These are phyloP conservation scores for Basipetospora sp. DNA, from an alignment of 2,329 filamentous ascomycete genomes.

Conservation along the genomic window DNA sequence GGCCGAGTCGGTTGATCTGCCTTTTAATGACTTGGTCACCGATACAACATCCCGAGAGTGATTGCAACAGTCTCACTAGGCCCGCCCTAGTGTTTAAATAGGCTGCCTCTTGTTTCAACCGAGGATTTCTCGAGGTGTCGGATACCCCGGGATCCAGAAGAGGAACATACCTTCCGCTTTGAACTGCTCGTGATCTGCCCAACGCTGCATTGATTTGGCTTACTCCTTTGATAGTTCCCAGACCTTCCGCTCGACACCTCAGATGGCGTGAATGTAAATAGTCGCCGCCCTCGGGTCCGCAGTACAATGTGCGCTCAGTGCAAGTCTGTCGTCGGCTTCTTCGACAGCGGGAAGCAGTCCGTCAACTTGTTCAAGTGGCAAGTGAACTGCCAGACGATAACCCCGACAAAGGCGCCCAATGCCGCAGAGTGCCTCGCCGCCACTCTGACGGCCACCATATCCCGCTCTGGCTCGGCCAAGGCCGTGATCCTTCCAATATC, in stretches of 20 bases:
- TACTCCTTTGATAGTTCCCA: conserved; percentile 22
- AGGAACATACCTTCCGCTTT: conserved; percentile 26
- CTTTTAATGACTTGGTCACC: conserved; percentile 42
- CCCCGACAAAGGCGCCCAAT: conserved; percentile 18
- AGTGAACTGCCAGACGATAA: conserved; percentile 24
- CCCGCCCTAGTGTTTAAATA: too few relatives aligned
- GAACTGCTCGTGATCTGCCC: neutral
- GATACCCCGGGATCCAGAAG: conserved; percentile 33
- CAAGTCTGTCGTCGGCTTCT: conserved; percentile 30
- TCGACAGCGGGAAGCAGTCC: conserved; percentile 28
- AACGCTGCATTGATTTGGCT: neutral
- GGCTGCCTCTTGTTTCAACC: conserved; percentile 22
- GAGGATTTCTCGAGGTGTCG: conserved; percentile 32
- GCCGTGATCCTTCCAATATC: conserved; percentile 31
- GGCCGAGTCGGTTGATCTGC: conserved; percentile 33
- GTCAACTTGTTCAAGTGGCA: conserved; percentile 45
- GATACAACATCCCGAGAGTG: conserved; percentile 55
- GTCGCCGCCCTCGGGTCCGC: neutral
- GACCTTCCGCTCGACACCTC: conserved; percentile 11
- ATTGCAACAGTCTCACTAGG: conserved; percentile 20
- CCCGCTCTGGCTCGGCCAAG: conserved; percentile 43
- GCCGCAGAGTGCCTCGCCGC: conserved; percentile 37
- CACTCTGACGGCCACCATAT: conserved; percentile 36
- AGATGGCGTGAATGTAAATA: neutral
- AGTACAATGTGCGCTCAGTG: conserved; percentile 32